A percentile compares a stretch with the other conserved stretches of the same genome.
Conservation (phyloP, 345 rosid genomes). For the Ceriops tagal region DNA sequence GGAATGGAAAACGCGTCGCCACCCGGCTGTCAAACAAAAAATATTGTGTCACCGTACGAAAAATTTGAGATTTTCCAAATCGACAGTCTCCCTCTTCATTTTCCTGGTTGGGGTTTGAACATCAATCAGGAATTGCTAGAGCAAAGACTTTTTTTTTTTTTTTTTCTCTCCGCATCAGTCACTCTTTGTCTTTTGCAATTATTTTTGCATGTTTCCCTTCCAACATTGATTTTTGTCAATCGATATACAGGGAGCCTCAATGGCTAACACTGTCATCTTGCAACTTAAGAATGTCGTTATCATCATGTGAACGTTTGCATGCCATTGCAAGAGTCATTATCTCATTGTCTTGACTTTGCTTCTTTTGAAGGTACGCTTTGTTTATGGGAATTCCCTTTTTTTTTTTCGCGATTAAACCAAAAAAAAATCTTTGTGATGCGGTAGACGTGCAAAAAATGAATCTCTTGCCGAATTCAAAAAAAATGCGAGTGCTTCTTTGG, state of each 20-base stretch:
- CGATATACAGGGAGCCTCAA: neutral
- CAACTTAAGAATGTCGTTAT: neutral
- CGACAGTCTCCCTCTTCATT: conserved; percentile 12
- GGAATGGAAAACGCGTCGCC: conserved; percentile 12
- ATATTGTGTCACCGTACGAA: neutral
- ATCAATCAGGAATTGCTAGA: neutral
- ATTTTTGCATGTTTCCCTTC: neutral
- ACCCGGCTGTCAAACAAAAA: conserved; percentile 12
- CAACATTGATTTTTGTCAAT: neutral
- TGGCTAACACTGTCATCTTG: neutral
- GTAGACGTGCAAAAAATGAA: too few relatives aligned
- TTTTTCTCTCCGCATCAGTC: too few relatives aligned
- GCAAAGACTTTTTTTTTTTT: too few relatives aligned
- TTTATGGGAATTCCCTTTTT: neutral
- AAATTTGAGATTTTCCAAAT: conserved; percentile 1
- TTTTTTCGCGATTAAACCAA: too few relatives aligned
- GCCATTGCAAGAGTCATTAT: neutral
- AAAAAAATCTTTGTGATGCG: too few relatives aligned
- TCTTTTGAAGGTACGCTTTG: neutral
- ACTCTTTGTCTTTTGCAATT: neutral
- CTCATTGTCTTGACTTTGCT: neutral
- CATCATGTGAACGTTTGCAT: neutral
- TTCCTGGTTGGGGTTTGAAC: neutral
- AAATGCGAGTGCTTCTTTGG: too few relatives aligned
- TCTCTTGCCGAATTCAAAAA: too few relatives aligned